Percentiles rank a stretch among this genome's conserved stretches.
Evolutionary conservation across 805 yeast species (phyloP).

Genomic region (Yarrowia phangngaensis): DNA sequence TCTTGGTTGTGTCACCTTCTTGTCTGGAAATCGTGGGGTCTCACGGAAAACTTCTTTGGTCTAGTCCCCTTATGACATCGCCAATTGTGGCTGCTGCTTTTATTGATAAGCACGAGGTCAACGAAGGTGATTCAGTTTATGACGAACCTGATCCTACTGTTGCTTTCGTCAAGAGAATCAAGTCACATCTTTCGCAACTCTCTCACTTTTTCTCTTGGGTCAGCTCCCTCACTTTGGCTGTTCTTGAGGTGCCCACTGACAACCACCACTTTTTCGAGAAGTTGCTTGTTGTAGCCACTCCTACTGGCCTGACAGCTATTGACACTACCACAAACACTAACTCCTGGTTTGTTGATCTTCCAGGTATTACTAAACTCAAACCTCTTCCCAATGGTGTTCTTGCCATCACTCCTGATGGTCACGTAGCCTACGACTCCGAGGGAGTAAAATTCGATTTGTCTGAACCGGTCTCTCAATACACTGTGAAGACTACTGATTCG

Average conservation of each 20-base stretch:
- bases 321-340: slow-evolving; percentile 28
- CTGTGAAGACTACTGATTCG: slow-evolving; percentile 26
- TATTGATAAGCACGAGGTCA: slow-evolving; percentile 11
- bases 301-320: slow-evolving; percentile 30
- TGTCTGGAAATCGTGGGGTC: neutral
- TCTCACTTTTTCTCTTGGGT: slow-evolving; percentile 24
- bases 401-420: neutral
- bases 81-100: slow-evolving; percentile 9
- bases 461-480: slow-evolving; percentile 26
- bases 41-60: slow-evolving; percentile 9
- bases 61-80: slow-evolving; percentile 10
- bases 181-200: slow-evolving; percentile 34
- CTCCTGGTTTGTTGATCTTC: slow-evolving; percentile 7
- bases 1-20: neutral
- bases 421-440: slow-evolving; percentile 20
- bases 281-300: slow-evolving; percentile 36
- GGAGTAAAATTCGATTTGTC: slow-evolving; percentile 15
- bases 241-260: slow-evolving; percentile 21
- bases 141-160: slow-evolving; percentile 34
- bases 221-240: slow-evolving; percentile 1
- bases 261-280: slow-evolving; percentile 39
- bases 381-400: slow-evolving; percentile 5
- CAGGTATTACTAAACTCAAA: slow-evolving; percentile 4
- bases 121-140: slow-evolving; percentile 34
- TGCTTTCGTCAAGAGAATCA: slow-evolving; percentile 35